These are phyloP conservation scores for Hygrophorus russula DNA, from an alignment of 768 basidiomycete genomes.

Conservation along the genomic window DNA sequence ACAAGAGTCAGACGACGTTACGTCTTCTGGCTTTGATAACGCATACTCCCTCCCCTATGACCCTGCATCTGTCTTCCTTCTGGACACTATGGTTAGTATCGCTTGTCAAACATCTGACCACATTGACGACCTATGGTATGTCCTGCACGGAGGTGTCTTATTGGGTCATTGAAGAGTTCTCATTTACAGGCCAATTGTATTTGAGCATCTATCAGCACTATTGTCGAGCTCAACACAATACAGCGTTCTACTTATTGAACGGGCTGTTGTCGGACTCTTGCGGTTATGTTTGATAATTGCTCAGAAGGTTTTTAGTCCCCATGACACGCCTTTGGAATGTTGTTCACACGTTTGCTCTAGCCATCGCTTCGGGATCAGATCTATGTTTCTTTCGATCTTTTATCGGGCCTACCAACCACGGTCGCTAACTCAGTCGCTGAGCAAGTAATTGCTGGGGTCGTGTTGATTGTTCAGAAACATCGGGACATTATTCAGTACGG, in stretches of 20 bases:
- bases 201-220: slow-evolving; percentile 82
- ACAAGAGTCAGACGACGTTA: slow-evolving; percentile 53
- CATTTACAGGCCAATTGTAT: slow-evolving; percentile 76
- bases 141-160: slow-evolving; percentile 1
- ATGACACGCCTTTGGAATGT: no score
- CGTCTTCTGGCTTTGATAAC: slow-evolving; percentile 26
- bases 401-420: slow-evolving; percentile 65
- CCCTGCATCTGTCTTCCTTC: slow-evolving; percentile 86
- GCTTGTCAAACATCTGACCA: slow-evolving; percentile 63
- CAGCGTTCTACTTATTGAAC: slow-evolving; percentile 84
- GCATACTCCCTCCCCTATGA: slow-evolving; percentile 74
- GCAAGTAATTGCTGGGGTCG: slow-evolving; percentile 80
- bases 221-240: slow-evolving; percentile 70
- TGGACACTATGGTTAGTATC: slow-evolving; percentile 93
- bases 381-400: slow-evolving; percentile 85
- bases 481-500: slow-evolving; percentile 55
- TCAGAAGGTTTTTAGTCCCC: slow-evolving; percentile 39
- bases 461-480: slow-evolving; percentile 69
- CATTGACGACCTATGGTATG: slow-evolving; percentile 82
- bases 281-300: slow-evolving; percentile 78
- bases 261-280: slow-evolving; percentile 84
- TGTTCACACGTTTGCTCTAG: slow-evolving; percentile 23
- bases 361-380: slow-evolving; percentile 83
- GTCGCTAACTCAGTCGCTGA: slow-evolving; percentile 84
- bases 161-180: slow-evolving; percentile 1